Base-by-base conservation (phyloP, 352 stramenopile genomes). In the Phytophthora tubulina region DNA sequence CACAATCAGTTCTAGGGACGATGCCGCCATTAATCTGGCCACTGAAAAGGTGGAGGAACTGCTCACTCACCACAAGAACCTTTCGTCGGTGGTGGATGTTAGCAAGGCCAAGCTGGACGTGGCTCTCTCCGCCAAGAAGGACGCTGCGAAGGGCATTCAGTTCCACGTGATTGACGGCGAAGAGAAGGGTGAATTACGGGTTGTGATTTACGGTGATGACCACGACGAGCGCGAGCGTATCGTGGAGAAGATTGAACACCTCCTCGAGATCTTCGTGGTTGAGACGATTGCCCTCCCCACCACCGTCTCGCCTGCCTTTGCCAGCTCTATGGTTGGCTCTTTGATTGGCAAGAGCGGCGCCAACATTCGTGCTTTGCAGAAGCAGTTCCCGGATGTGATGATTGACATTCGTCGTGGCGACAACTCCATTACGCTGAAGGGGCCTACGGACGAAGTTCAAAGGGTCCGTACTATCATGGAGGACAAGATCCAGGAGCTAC, bases 311-410 rank as follows among this genome's bases (percentile, higher is more conserved):
- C 38, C 80, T 33, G 72, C 67, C 9, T 80, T 69, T 31, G 70
- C 69, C 9, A 76, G 69, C 49, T 82, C 75, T n/a, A 84, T 94
- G 63, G 56, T 93, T 27, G 88, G 88, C 21, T 85, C 85, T 49
- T 50, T 95, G 21, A 95, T 95, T 52, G 88, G 88, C 56, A 95
- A 93, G 76, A 91, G 81, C 44, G 88, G 88, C 10, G 85, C 84
- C 17, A 92, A 95, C 57, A 95, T 95, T 55, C 75, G 77, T 42
- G 81, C 80, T 13, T 56, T 95, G 46, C 88, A 93, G 62, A 85
- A 84, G 41, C 72, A 90, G 51, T 92, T 89, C 64, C 67, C 80
- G 0, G 68, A 78, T 21, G 84, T 91, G 6, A 78, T 79, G 63
- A 88, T 93, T 59, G 86, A 93, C 58, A 91, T 93, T 67, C 67